phyloP scores from a whole-genome alignment of 139 green algal species.

The Micractinium conductrix region DNA sequence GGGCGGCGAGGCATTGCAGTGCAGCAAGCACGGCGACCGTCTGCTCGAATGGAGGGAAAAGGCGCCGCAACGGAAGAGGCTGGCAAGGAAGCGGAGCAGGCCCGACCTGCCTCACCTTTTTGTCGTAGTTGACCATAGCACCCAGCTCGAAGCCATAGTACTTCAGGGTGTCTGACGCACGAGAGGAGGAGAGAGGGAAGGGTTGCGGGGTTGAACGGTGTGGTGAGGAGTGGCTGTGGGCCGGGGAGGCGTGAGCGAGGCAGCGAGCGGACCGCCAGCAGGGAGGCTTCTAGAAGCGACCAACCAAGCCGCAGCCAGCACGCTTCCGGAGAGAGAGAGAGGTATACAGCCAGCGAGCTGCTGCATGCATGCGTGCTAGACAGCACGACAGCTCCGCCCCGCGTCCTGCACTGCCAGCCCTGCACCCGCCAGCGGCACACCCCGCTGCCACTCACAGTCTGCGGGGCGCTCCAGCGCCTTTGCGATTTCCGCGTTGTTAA shows the following conservation, averaged over 20 bases:
- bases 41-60: no score
- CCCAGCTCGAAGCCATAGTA: slow-evolving; percentile 98
- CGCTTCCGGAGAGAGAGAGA: no score
- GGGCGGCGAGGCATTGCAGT: no score
- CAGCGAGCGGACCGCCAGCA: not conserved
- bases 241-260: not conserved
- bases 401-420: no score
- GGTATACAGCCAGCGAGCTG: no score
- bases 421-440: not conserved
- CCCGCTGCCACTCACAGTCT: slow-evolving; percentile 74
- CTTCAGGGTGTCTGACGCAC: slow-evolving; percentile 91
- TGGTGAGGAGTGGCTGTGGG: no score
- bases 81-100: no score
- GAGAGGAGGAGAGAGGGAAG: not conserved
- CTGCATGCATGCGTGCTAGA: not conserved
- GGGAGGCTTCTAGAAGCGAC: no score
- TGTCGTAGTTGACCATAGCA: slow-evolving; percentile 96
- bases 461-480: slow-evolving; percentile 95
- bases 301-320: no score
- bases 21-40: no score
- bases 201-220: not conserved
- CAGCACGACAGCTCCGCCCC: not conserved
- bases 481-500: slow-evolving; percentile 99
- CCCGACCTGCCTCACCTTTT: slow-evolving; percentile 54
- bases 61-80: no score